Evolutionary conservation across 75 land plant species (phyloP).

Genomic region (Chamaecyparis obtusa): DNA sequence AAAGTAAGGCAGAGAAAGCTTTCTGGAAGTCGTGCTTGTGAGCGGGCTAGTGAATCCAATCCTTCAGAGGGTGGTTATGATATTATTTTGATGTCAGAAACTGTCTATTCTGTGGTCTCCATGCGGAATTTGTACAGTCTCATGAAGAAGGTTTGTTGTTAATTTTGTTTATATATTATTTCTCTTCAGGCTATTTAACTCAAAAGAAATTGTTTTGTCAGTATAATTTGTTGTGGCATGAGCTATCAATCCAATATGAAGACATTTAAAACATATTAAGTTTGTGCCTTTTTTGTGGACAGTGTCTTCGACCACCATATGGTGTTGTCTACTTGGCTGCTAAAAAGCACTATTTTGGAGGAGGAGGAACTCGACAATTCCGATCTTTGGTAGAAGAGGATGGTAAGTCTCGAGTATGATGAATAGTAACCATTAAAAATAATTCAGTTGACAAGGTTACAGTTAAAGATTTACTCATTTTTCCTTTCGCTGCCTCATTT

Average conservation of each 20-base stretch:
- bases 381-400: constrained; percentile 71
- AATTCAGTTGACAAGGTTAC: not conserved
- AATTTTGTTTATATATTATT: not conserved
- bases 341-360: constrained; percentile 63
- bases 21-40: constrained; percentile 84
- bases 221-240: not conserved
- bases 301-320: constrained; percentile 84
- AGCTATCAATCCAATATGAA: not conserved
- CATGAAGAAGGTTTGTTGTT: constrained; percentile 59
- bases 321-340: constrained; percentile 74
- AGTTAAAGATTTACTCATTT: not conserved
- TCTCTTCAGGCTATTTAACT: not conserved
- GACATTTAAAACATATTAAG: not conserved
- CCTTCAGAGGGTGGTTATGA: constrained; percentile 72
- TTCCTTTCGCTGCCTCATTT: not conserved
- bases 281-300: constrained; percentile 4
- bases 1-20: constrained; percentile 53
- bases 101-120: constrained; percentile 52
- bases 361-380: constrained; percentile 47
- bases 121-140: constrained; percentile 63
- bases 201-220: not conserved
- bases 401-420: constrained; percentile 17
- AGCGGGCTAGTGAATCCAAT: constrained; percentile 54
- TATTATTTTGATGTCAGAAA: constrained; percentile 71
- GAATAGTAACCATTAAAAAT: not conserved